These are phyloP conservation scores for Tagetes erecta DNA, from an alignment of 129 eudicot genomes.

Conservation along the genomic window DNA sequence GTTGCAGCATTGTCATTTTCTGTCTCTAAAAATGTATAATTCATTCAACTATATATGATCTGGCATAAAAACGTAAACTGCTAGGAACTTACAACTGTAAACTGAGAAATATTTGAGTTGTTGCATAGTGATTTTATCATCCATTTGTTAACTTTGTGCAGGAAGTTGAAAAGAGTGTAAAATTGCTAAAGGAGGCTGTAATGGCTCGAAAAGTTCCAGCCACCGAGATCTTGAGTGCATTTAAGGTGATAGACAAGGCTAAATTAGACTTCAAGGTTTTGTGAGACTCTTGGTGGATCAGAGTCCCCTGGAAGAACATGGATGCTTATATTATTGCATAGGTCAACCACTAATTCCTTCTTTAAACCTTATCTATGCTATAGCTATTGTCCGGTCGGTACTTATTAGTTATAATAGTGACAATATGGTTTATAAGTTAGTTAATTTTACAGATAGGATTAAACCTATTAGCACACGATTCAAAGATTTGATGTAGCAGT, in stretches of 20 bases:
- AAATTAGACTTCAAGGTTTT: slow-evolving; percentile 70
- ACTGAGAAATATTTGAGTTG: no score
- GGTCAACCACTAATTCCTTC: slow-evolving; percentile 30
- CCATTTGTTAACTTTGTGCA: slow-evolving; percentile 13
- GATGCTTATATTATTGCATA: slow-evolving; percentile 96
- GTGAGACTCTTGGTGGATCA: slow-evolving; percentile 90
- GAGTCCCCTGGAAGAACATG: slow-evolving; percentile 94
- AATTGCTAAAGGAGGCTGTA: slow-evolving; percentile 79
- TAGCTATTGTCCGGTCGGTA: neutral
- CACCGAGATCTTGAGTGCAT: slow-evolving; percentile 60
- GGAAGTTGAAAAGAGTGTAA: slow-evolving; percentile 77
- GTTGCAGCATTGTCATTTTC: no score
- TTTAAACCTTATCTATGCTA: neutral
- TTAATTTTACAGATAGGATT: slow-evolving; percentile 48
- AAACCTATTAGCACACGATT: slow-evolving; percentile 73
- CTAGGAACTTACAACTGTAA: no score
- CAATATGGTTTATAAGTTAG: no score
- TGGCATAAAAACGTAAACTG: no score
- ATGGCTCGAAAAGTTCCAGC: slow-evolving; percentile 69
- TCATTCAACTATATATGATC: no score
- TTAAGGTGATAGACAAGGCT: slow-evolving; percentile 78
- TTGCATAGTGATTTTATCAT: no score
- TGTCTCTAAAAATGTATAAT: no score
- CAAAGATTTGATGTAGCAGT: slow-evolving; percentile 98
- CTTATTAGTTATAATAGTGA: neutral